Percentiles rank a stretch among this genome's conserved stretches.
Evolutionary conservation across 2,329 filamentous ascomycete genomes (phyloP).

Genomic region (Aspergillus fijiensis): DNA sequence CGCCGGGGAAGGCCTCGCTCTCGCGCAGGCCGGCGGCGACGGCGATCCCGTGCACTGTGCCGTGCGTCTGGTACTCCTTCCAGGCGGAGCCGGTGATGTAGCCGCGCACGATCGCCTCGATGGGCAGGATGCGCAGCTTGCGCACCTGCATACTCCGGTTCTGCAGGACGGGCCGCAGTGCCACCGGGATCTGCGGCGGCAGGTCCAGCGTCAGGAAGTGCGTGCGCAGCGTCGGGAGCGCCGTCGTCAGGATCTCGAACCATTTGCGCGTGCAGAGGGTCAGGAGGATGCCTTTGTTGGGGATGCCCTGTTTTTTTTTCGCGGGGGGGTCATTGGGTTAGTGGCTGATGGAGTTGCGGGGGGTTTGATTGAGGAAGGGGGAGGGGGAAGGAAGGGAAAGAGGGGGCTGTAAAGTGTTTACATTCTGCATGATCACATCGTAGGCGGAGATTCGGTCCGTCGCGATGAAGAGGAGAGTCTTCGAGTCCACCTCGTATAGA

Average conservation of each 20-base stretch:
- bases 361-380: constrained; percentile 41
- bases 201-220: constrained; percentile 63
- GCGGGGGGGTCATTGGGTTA: constrained; percentile 20
- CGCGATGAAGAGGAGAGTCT: constrained; percentile 76
- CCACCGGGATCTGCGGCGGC: constrained; percentile 49
- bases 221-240: constrained; percentile 59
- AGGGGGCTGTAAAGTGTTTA: constrained; percentile 26
- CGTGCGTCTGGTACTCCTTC: constrained; percentile 70
- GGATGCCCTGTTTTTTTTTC: constrained; percentile 55
- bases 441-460: constrained; percentile 93
- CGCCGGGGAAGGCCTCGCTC: constrained; percentile 65
- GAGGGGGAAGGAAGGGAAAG: too few relatives aligned
- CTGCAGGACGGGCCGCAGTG: constrained; percentile 55
- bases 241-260: constrained; percentile 61
- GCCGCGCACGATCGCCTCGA: constrained; percentile 84
- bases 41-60: constrained; percentile 76
- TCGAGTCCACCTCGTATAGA: constrained; percentile 69
- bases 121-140: constrained; percentile 70
- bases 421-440: constrained; percentile 85
- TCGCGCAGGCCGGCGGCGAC: constrained; percentile 68
- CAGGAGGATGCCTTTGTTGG: constrained; percentile 65
- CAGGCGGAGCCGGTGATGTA: constrained; percentile 87
- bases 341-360: constrained; percentile 14
- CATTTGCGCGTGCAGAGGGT: constrained; percentile 68
- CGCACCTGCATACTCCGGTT: constrained; percentile 76